Percentiles rank a stretch among this genome's conserved stretches.
Conservation (phyloP, 345 rosid genomes). For the Acer yangbiense region DNA sequence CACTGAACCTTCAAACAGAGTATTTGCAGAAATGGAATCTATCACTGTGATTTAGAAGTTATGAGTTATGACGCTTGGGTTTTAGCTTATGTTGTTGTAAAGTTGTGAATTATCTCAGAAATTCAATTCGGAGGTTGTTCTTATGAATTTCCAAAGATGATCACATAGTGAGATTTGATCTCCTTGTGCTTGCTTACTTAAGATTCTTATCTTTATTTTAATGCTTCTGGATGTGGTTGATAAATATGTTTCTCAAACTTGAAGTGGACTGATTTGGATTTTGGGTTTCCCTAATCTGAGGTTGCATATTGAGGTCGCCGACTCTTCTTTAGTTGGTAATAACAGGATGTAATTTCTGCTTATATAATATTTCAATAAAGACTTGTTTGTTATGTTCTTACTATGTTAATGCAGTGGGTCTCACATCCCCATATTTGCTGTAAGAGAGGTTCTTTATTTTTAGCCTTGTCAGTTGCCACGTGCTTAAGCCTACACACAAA, state of each 20-base stretch:
- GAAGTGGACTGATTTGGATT: no score
- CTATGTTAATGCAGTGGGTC: not conserved
- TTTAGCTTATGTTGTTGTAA: not conserved
- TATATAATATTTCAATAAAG: not conserved
- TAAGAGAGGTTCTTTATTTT: not conserved
- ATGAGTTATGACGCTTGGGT: slow-evolving; percentile 1
- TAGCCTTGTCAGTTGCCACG: no score
- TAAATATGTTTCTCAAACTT: not conserved
- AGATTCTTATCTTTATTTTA: no score
- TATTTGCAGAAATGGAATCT: not conserved
- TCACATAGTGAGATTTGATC: not conserved
- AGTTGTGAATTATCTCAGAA: not conserved
- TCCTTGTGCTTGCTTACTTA: not conserved
- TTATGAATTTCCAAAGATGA: not conserved
- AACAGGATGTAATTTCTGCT: not conserved
- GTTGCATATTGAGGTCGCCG: no score
- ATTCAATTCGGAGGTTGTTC: not conserved
- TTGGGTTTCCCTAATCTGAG: no score
- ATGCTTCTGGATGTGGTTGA: no score
- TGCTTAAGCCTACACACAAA: no score
- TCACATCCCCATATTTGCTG: not conserved
- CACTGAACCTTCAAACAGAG: not conserved
- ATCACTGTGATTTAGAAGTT: slow-evolving; percentile 3
- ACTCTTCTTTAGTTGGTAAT: not conserved
- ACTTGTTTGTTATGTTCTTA: not conserved